Base-by-base conservation (phyloP, 257 asterid genomes). In the Lycium ferocissimum region DNA sequence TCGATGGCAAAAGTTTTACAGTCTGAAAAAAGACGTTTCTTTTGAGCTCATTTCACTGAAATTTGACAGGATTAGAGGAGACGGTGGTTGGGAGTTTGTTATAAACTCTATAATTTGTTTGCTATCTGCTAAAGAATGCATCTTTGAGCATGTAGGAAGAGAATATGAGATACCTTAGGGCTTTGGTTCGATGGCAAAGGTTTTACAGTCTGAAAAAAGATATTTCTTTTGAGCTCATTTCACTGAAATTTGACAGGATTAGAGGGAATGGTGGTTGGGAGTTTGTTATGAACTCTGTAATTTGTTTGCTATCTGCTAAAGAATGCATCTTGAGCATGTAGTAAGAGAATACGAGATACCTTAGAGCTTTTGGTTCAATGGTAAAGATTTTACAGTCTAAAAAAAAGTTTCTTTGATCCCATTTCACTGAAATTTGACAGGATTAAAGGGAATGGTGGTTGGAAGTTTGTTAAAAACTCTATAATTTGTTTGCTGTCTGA, bases 1-100 rank as follows among this genome's bases (percentile, higher is more conserved):
- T 26, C 33, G 22, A 22, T 22, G 26, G 38, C 2, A 76, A 76
- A 26, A 1, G 33, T 26, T 26, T 78, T 53, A 78, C 63, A 53
- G 65, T 26, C 33, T 40, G 59, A 54, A 69, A 43, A 71, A 75
- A 53, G 51, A 1, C 0, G 65, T 8, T 26, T 33, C 38, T 14
- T 78, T 53, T 53, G 17, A 53, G 82, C 82, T 78, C 15, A 53
- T 78, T 59, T 78, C 7, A 78, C 47, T 78, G 63, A 78, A 78
- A 78, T 53, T 76, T 53, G 26, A 18, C 26, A 76, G 65, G 82
- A 7, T 78, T 78, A 53, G 82, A 53, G 47, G 47, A 14, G 53
- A 26, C 53, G 45, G 7, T 78, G 62, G 82, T 76, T 53, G 43
- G 59, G 51, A 76, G 26, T 76, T 53, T 53, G 65, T 78, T 75